phyloP scores from a whole-genome alignment of 1,284 basidiomycete genomes.

The Cutaneotrichosporon spelunceum region DNA sequence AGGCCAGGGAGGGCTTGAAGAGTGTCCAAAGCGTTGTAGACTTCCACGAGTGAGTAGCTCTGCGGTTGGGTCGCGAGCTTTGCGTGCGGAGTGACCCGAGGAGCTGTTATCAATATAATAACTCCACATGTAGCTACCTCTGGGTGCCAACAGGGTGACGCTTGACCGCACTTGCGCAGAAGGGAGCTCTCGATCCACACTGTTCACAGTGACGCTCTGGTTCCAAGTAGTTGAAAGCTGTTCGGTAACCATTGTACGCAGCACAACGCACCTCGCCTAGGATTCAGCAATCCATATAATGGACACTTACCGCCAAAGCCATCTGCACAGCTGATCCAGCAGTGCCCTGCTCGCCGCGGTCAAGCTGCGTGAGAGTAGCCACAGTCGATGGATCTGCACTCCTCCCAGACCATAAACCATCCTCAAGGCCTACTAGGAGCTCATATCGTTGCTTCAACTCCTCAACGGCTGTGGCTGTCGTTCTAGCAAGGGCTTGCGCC shows the following conservation, averaged over 20 bases:
- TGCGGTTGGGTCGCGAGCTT: not conserved
- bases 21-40: constrained; percentile 7
- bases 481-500: not conserved
- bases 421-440: not conserved
- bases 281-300: not conserved
- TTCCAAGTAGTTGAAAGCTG: constrained; percentile 27
- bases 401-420: constrained; percentile 1
- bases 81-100: not conserved
- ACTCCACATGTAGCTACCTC: not conserved
- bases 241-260: constrained; percentile 14
- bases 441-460: not conserved
- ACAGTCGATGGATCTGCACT: not conserved
- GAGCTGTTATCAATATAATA: not conserved
- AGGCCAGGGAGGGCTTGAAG: constrained; percentile 14
- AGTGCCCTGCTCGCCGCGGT: not conserved
- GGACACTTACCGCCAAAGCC: not conserved
- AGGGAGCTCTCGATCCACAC: not conserved
- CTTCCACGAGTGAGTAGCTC: not conserved
- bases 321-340: not conserved
- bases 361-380: not conserved
- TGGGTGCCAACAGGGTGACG: not conserved
- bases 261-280: not conserved
- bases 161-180: not conserved
- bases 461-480: not conserved
- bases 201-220: constrained; percentile 19